Evolutionary conservation across 2,329 filamentous ascomycete species (phyloP).

Genomic region (Sphaerostilbella broomeana): DNA sequence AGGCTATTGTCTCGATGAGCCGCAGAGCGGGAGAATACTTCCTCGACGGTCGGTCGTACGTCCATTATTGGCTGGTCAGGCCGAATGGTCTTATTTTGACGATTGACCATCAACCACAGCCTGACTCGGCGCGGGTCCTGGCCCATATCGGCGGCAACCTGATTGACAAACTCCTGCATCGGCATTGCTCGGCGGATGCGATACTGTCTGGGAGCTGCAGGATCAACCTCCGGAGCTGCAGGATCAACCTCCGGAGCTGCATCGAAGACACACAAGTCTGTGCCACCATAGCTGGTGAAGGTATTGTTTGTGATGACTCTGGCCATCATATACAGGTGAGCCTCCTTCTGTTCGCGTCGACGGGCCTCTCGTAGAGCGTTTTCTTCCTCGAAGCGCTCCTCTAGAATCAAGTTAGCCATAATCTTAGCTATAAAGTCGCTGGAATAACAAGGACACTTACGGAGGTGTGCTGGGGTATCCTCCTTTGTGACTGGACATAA

Average conservation of each 20-base stretch:
- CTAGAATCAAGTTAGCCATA: slow-evolving; percentile 32
- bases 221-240: slow-evolving; percentile 58
- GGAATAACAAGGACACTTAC: slow-evolving; percentile 38
- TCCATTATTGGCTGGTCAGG: slow-evolving; percentile 85
- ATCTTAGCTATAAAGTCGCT: background rate
- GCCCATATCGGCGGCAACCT: slow-evolving; percentile 63
- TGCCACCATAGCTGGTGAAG: slow-evolving; percentile 74
- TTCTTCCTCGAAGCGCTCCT: slow-evolving; percentile 74
- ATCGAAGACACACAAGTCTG: slow-evolving; percentile 72
- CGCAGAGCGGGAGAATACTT: slow-evolving; percentile 48
- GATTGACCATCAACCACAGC: slow-evolving; percentile 96
- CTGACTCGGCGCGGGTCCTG: slow-evolving; percentile 65
- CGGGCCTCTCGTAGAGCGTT: slow-evolving; percentile 66
- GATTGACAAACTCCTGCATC: slow-evolving; percentile 65
- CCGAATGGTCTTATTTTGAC: slow-evolving; percentile 92
- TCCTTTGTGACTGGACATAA: slow-evolving; percentile 68
- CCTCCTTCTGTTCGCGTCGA: slow-evolving; percentile 85
- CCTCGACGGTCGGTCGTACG: slow-evolving; percentile 67
- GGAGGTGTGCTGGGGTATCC: slow-evolving; percentile 76
- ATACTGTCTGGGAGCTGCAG: slow-evolving; percentile 65
- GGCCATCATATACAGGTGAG: slow-evolving; percentile 83
- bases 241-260: slow-evolving; percentile 56
- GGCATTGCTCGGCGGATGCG: slow-evolving; percentile 69
- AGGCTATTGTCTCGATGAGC: slow-evolving; percentile 65
- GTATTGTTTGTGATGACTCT: slow-evolving; percentile 76